Evolutionary conservation across 208 protist genomes (phyloP).

Genomic region (Tritrichomonas foetus): DNA sequence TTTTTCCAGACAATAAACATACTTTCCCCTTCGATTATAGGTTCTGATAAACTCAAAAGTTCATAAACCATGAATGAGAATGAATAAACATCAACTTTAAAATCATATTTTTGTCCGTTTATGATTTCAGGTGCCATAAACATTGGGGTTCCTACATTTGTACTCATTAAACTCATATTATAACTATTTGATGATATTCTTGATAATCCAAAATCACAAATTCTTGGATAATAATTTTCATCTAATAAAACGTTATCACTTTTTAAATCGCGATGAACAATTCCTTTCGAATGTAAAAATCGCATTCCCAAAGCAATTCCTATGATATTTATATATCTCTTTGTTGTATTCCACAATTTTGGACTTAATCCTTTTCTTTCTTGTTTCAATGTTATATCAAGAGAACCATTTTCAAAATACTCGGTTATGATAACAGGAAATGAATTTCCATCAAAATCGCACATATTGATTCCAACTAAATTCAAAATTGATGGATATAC

Average conservation of each 20-base stretch:
- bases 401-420: no score
- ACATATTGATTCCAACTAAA: no score
- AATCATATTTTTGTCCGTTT: conserved; percentile 40
- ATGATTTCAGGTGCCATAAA: conserved; percentile 61
- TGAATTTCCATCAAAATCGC: no score
- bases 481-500: no score
- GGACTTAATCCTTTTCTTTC: no score
- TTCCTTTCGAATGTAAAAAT: neutral
- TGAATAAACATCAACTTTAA: conserved; percentile 47
- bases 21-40: no score
- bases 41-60: neutral
- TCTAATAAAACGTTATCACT: neutral
- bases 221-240: neutral
- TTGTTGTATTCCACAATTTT: no score
- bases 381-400: no score
- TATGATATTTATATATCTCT: no score
- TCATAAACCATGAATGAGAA: neutral
- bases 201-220: neutral
- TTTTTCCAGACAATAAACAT: no score
- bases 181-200: neutral
- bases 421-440: no score
- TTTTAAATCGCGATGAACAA: conserved; percentile 3
- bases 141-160: conserved; percentile 49
- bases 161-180: conserved; percentile 19
- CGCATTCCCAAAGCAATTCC: neutral